Evolutionary conservation across 2,329 filamentous ascomycete genomes (phyloP).

Genomic region (Endothia cerciana): DNA sequence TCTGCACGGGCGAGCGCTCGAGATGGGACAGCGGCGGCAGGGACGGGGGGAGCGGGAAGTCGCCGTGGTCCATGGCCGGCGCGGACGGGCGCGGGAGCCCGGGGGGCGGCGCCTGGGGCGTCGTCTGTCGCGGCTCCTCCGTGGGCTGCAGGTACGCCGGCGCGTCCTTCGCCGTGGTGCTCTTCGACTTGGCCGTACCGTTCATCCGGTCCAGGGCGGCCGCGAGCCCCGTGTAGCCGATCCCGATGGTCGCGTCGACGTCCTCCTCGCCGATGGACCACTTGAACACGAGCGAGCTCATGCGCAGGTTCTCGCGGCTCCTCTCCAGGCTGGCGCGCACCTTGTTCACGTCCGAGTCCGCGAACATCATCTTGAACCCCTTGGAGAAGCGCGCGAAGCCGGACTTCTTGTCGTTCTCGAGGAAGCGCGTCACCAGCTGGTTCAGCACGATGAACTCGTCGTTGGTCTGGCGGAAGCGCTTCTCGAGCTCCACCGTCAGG

Average conservation of each 20-base stretch:
- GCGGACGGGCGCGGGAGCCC: slow-evolving; percentile 26
- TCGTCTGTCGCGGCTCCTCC: slow-evolving; percentile 10
- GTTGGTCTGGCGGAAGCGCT: slow-evolving; percentile 64
- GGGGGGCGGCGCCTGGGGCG: slow-evolving; percentile 25
- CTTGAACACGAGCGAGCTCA: slow-evolving; percentile 67
- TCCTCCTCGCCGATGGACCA: slow-evolving; percentile 65
- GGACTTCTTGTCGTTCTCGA: slow-evolving; percentile 65
- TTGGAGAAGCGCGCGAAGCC: slow-evolving; percentile 63
- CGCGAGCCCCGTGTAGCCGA: slow-evolving; percentile 69
- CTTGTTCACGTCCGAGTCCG: slow-evolving; percentile 63
- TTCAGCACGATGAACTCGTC: slow-evolving; percentile 66
- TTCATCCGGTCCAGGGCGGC: slow-evolving; percentile 62
- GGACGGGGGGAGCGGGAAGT: slow-evolving; percentile 27
- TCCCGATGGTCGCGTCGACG: slow-evolving; percentile 63
- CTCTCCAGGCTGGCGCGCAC: slow-evolving; percentile 60
- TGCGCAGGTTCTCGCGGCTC: slow-evolving; percentile 64
- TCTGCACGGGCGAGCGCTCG: slow-evolving; percentile 29
- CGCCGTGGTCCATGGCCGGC: slow-evolving; percentile 25
- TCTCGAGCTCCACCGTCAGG: slow-evolving; percentile 65
- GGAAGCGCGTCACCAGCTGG: slow-evolving; percentile 63
- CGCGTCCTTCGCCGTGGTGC: slow-evolving; percentile 22
- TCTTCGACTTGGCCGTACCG: slow-evolving; percentile 6
- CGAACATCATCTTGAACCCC: slow-evolving; percentile 66
- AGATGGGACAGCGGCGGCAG: slow-evolving; percentile 27
- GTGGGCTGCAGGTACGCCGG: neutral